phyloP scores from a whole-genome alignment of 169 alveolate species.

The Cryptosporidium ryanae region DNA sequence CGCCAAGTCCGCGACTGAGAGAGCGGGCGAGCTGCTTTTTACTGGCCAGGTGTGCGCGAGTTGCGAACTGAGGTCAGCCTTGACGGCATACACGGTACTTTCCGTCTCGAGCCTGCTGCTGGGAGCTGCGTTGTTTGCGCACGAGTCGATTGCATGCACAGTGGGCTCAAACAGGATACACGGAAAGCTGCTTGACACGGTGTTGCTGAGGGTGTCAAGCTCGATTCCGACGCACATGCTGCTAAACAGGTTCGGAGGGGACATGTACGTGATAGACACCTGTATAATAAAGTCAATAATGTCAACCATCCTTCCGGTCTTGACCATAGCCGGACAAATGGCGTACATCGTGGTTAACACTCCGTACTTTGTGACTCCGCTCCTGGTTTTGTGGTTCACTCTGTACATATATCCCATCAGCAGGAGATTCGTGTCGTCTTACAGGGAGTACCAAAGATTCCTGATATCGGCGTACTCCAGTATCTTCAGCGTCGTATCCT shows the following conservation, averaged over 20 bases:
- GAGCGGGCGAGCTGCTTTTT: slow-evolving; percentile 27
- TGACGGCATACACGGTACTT: slow-evolving; percentile 2
- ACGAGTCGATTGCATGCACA: slow-evolving; percentile 56
- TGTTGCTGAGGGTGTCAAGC: not conserved
- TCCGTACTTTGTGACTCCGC: slow-evolving; percentile 19
- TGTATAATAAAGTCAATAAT: slow-evolving; percentile 63
- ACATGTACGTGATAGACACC: slow-evolving; percentile 43
- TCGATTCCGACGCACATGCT: slow-evolving; percentile 20
- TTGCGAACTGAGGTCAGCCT: not conserved
- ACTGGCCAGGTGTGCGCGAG: slow-evolving; percentile 2
- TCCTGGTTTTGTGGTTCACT: slow-evolving; percentile 26
- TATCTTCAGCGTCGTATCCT: slow-evolving; percentile 41
- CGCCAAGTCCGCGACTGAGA: slow-evolving; percentile 11
- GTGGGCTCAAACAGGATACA: slow-evolving; percentile 17
- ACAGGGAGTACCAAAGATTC: slow-evolving; percentile 68
- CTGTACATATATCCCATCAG: slow-evolving; percentile 26
- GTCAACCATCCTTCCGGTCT: slow-evolving; percentile 26
- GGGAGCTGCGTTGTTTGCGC: slow-evolving; percentile 13
- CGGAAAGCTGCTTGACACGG: not conserved
- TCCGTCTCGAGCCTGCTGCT: slow-evolving; percentile 1
- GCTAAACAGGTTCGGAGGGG: slow-evolving; percentile 56
- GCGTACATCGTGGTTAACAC: slow-evolving; percentile 4
- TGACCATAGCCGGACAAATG: slow-evolving; percentile 20
- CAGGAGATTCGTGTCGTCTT: slow-evolving; percentile 14
- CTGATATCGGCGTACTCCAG: slow-evolving; percentile 23